phyloP scores from a whole-genome alignment of 202 grass and related monocot species.

The Thinopyrum obtusiflorum region DNA sequence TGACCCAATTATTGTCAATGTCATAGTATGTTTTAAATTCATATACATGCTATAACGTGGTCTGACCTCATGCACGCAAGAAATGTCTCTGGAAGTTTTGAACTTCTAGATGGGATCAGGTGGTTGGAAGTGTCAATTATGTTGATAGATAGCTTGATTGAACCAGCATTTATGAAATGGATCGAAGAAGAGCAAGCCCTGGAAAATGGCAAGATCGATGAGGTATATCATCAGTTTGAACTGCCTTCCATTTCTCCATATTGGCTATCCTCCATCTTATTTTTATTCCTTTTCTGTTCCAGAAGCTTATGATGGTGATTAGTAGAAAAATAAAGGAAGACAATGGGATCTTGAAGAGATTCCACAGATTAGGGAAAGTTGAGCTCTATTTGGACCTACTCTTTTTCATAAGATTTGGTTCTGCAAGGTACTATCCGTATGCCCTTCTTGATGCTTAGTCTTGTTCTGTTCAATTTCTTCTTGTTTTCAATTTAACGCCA shows the following conservation, averaged over 20 bases:
- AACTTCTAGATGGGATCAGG: conserved; percentile 46
- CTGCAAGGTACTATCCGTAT: conserved; percentile 57
- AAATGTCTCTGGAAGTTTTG: conserved; percentile 46
- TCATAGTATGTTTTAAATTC: background rate
- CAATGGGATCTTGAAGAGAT: conserved; percentile 64
- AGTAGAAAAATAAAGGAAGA: conserved; percentile 72
- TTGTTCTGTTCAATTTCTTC: background rate
- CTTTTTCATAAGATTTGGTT: conserved; percentile 92
- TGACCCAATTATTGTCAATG: background rate
- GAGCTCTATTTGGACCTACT: conserved; percentile 81
- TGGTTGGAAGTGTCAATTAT: conserved; percentile 53
- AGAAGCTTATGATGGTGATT: conserved; percentile 61
- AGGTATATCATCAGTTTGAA: conserved; percentile 45
- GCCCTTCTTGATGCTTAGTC: background rate
- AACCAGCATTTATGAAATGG: conserved; percentile 72
- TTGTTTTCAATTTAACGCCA: background rate
- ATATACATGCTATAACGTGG: conserved; percentile 28
- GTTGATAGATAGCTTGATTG: conserved; percentile 54
- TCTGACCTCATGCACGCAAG: conserved; percentile 58
- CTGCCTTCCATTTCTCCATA: conserved; percentile 17
- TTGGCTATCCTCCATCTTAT: conserved; percentile 4
- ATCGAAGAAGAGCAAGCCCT: conserved; percentile 61
- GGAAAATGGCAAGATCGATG: conserved; percentile 54
- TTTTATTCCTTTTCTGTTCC: conserved; percentile 40
- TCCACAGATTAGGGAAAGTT: conserved; percentile 72